A percentile compares a stretch with the other conserved stretches of the same genome.
These are phyloP conservation scores for Cryptococcus sp. DNA, from an alignment of 1,284 basidiomycete species.

Conservation along the genomic window DNA sequence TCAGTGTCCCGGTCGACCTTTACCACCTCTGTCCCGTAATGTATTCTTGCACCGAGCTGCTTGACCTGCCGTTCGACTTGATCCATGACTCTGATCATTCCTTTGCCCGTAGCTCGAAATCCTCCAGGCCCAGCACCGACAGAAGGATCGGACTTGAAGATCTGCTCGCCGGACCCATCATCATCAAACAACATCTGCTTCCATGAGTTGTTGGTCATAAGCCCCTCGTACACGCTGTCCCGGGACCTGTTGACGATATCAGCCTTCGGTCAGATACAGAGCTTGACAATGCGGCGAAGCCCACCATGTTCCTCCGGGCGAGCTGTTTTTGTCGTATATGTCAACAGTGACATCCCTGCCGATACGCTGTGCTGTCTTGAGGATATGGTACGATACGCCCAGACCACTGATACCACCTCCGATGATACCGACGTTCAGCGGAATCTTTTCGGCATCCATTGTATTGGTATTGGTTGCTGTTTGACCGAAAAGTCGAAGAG, in stretches of 20 bases:
- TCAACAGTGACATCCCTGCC: conserved; percentile 47
- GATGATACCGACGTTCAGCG: conserved; percentile 38
- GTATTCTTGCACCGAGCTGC: conserved; percentile 13
- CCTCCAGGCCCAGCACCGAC: conserved; percentile 21
- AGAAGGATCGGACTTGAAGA: conserved; percentile 16
- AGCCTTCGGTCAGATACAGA: not conserved
- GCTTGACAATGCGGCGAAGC: not conserved
- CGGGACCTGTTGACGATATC: conserved; percentile 47
- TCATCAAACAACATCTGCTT: conserved; percentile 21
- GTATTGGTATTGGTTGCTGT: not conserved
- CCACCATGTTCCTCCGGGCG: conserved; percentile 51
- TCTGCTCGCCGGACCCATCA: conserved; percentile 13
- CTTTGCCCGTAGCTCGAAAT: conserved; percentile 22
- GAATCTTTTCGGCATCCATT: not conserved
- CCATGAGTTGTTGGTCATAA: conserved; percentile 33
- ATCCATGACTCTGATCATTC: conserved; percentile 27
- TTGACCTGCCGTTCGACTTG: conserved; percentile 16
- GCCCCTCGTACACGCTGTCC: conserved; percentile 18
- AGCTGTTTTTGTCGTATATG: conserved; percentile 42
- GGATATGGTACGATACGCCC: conserved; percentile 43
- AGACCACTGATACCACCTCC: conserved; percentile 52
- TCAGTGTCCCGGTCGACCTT: conserved; percentile 5
- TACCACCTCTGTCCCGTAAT: conserved; percentile 17
- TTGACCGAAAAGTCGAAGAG: too few species aligned
- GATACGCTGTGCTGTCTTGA: conserved; percentile 21